These are phyloP conservation scores for Boletus rex-veris DNA, from an alignment of 768 basidiomycete genomes.

Conservation along the genomic window DNA sequence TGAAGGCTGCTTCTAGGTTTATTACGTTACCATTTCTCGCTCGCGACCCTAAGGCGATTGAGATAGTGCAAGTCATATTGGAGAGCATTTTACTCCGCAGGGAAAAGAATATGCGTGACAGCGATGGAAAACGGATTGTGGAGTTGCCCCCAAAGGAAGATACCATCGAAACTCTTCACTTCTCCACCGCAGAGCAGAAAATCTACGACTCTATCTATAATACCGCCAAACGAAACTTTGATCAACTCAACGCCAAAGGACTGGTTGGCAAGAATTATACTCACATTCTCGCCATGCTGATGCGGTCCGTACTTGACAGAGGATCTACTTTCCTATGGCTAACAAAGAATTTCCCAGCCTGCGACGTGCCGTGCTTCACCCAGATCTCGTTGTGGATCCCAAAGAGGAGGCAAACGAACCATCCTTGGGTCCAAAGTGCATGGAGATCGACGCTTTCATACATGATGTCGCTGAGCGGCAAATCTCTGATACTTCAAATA, in stretches of 20 bases:
- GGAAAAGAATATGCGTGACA: constrained; percentile 91
- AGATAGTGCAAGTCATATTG: constrained; percentile 92
- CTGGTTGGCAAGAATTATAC: constrained; percentile 77
- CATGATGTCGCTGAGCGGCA: constrained; percentile 44
- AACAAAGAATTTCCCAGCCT: constrained; percentile 45
- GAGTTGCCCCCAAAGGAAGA: constrained; percentile 86
- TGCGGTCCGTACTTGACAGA: constrained; percentile 56
- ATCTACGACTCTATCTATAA: constrained; percentile 87
- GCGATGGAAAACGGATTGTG: constrained; percentile 82
- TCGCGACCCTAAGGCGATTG: constrained; percentile 88
- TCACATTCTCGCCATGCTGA: constrained; percentile 90
- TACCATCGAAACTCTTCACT: constrained; percentile 68
- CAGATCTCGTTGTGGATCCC: constrained; percentile 67
- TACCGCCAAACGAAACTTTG: constrained; percentile 76
- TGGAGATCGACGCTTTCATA: constrained; percentile 61
- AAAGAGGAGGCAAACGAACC: constrained; percentile 39
- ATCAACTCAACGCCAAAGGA: constrained; percentile 75
- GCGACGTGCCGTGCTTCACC: constrained; percentile 90
- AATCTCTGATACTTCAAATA: constrained; percentile 29
- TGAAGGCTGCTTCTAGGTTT: constrained; percentile 48
- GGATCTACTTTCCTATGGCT: not conserved
- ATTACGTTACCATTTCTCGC: constrained; percentile 90
- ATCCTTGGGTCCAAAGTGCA: constrained; percentile 31
- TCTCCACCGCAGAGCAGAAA: constrained; percentile 75
- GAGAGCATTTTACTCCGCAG: constrained; percentile 84